Conservation (phyloP, 352 stramenopile genomes). For the Saprolegnia parasitica region DNA sequence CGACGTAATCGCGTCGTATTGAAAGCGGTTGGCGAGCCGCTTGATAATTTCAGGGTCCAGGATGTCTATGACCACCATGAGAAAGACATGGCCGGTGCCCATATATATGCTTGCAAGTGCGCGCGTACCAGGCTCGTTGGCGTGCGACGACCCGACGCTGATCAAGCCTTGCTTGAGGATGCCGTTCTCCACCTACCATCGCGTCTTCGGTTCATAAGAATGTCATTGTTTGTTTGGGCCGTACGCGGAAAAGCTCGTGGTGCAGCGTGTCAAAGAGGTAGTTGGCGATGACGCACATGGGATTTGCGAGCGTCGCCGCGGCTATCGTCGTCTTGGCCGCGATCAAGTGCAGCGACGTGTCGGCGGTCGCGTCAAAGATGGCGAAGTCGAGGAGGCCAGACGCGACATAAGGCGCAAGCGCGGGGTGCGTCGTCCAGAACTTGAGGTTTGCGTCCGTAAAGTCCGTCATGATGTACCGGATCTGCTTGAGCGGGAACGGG, state of each 20-base stretch:
- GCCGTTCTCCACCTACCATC: constrained; percentile 61
- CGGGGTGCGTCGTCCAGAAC: constrained; percentile 89
- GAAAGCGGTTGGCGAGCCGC: constrained; percentile 84
- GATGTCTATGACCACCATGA: constrained; percentile 43
- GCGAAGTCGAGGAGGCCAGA: constrained; percentile 88
- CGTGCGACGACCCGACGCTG: constrained; percentile 72
- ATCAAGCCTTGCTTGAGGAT: constrained; percentile 88
- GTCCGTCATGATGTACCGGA: constrained; percentile 95
- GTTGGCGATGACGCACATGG: constrained; percentile 89
- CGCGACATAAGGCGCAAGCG: constrained; percentile 78
- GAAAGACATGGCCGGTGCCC: not conserved
- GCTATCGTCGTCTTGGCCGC: constrained; percentile 50
- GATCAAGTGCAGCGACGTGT: constrained; percentile 72
- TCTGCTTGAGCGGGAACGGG: constrained; percentile 85
- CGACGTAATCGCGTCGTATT: constrained; percentile 76
- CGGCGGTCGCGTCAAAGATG: constrained; percentile 91
- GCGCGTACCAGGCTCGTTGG: constrained; percentile 38
- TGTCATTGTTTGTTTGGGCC: constrained; percentile 33
- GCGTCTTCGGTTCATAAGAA: constrained; percentile 31
- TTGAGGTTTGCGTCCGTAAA: constrained; percentile 92
- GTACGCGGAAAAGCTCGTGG: constrained; percentile 75
- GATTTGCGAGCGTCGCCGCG: constrained; percentile 65
- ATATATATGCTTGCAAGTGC: no score
- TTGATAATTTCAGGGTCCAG: constrained; percentile 93
- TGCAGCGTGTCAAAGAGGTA: constrained; percentile 94